Evolutionary conservation across 1,139 yeast genomes (phyloP), one percentile per base, ranked within the genome.

Genomic region (Geotrichum bryndzae): DNA sequence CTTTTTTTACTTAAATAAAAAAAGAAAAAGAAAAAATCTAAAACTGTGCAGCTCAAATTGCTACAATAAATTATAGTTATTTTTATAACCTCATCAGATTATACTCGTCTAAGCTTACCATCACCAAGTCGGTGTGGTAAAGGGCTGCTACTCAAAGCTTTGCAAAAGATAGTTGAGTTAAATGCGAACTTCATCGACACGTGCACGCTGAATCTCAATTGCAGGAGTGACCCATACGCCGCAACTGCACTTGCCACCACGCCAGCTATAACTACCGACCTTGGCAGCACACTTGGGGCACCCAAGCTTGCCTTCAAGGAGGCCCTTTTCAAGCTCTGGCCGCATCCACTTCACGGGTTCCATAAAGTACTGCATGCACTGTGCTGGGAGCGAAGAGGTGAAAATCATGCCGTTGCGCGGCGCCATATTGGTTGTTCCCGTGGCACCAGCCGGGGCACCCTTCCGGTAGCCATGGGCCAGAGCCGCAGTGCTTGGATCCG

Each of bases 221-320:
- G 96, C 96, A 0, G 99, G 99, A 5, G 90, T 82, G 79, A 94
- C 86, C 99, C 99, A 94, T 68, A 84, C 84, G 1, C 98, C 97
- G 75, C 99, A 94, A 62, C 96, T 85, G 73, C 99, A 94, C 67
- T 96, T 79, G 4, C 92, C 85, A 0, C 99, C 99, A 71, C 86
- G 89, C 99, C 99, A 94, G 66, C 87, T 85, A 72, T 91, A 94
- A 0, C 91, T 92, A 5, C 99, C 99, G 11, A 79, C 68, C 61
- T 79, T 78, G n/a, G 88, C 80, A 4, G 79, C 77, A 76, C 99
- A 94, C 69, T 86, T 87, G 2, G 96, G 95, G 73, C 99, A 94
- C 25, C 77, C 73, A 57, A 94, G 85, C 69, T 87, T 89, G 1
- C 99, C 99, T 72, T 92, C 97, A 7, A 94, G 70, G 60, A 86